Base-by-base conservation (phyloP, 768 basidiomycete genomes). In the Kwoniella newhampshirensis region DNA sequence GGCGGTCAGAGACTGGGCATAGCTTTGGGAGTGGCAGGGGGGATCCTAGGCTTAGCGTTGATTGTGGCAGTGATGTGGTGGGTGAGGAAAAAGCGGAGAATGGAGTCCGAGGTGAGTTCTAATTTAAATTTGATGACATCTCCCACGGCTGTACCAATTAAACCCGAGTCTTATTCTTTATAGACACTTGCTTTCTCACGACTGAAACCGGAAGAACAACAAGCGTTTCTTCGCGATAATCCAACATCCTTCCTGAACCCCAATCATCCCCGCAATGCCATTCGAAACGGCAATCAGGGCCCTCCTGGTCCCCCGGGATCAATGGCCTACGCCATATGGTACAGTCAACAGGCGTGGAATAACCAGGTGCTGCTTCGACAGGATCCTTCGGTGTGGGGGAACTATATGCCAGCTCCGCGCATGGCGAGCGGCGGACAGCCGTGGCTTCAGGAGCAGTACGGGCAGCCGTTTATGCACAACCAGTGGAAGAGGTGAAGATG, bases 151-250 rank as follows among this genome's bases (percentile, higher is more conserved):
- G n/a, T n/a, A n/a, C n/a, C n/a, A 26, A 12, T 1, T 3, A 2
- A 12, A 46, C 54, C 50, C 43, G 48, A 53, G 39, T n/a, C 36
- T 41, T 6, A 9, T 40, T 9, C 39, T 5, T n/a, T 27, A 28
- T 45, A 75, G 73, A 50, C 49, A 1, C 41, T 66, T 3, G 73
- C 73, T 2, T 71, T 75, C 51, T 64, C 63, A 8, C 51, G 73
- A 12, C 43, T 75, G n/a, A 66, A 63, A 12, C 62, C 65, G 17
- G 50, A 58, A 21, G 71, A 72, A 26, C 59, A 68, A 65, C 58
- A 60, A 11, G 55, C 56, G 8, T 74, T 74, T 52, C 47, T 74
- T 1, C 45, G 54, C 9, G 70, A 74, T 23, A 67, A 73, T 50
- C 69, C 69, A 20, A 49, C 63, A 13, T 62, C 61, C n/a, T 63